Percentiles rank a stretch among this genome's conserved stretches.
phyloP scores from a whole-genome alignment of 495 filamentous ascomycete genomes.

The Chlorociboria aeruginascens region DNA sequence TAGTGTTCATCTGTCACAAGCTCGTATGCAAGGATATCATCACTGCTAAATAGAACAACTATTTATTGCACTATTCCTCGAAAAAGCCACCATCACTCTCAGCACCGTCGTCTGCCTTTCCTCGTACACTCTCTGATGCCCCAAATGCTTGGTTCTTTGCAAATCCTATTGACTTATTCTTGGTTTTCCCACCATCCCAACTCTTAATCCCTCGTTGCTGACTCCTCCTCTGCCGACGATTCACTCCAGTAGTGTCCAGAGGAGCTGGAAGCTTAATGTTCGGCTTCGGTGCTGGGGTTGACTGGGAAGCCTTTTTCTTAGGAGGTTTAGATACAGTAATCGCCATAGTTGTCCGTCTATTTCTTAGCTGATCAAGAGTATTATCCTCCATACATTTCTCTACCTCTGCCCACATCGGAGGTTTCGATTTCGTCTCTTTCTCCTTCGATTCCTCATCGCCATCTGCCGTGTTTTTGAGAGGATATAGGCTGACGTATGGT shows the following conservation, averaged over 20 bases:
- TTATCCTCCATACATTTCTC: conserved; percentile 58
- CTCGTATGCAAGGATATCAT: conserved; percentile 10
- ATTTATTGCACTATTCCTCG: conserved; percentile 1
- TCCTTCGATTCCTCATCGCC: conserved; percentile 10
- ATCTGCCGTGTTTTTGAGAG: conserved; percentile 27
- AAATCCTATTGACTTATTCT: conserved; percentile 15
- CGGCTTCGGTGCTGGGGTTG: neutral
- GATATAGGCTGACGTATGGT: conserved; percentile 71
- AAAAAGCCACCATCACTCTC: conserved; percentile 19
- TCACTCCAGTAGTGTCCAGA: conserved; percentile 14
- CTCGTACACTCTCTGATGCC: conserved; percentile 1
- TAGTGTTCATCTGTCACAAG: no score
- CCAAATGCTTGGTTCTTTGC: conserved; percentile 15
- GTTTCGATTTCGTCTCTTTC: conserved; percentile 18
- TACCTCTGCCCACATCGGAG: conserved; percentile 56
- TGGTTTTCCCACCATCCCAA: neutral
- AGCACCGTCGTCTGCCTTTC: conserved; percentile 4
- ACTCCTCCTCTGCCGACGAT: conserved; percentile 13
- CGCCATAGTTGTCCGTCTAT: conserved; percentile 25
- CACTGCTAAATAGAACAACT: neutral
- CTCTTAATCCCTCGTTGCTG: neutral
- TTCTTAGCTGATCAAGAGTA: conserved; percentile 41
- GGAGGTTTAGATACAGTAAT: neutral
- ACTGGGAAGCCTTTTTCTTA: no score
- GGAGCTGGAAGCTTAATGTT: conserved; percentile 3